Conservation (phyloP, 2,329 filamentous ascomycete genomes). For the Hawksworthiomyces lignivorus region DNA sequence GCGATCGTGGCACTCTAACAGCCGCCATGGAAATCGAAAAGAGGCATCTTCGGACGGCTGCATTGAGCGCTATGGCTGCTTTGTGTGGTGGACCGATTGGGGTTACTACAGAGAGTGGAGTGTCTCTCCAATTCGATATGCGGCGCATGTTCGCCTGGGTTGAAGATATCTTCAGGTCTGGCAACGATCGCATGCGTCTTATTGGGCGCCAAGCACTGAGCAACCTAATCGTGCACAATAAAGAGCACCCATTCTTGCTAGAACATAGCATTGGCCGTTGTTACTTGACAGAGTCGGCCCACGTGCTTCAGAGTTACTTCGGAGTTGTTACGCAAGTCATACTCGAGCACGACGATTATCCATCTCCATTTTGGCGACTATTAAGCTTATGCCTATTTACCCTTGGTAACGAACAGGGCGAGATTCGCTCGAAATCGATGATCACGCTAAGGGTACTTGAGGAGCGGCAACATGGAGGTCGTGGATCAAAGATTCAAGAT, state of each 20-base stretch:
- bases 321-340: slow-evolving; percentile 84
- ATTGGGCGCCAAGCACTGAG: slow-evolving; percentile 83
- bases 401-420: slow-evolving; percentile 82
- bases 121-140: slow-evolving; percentile 85
- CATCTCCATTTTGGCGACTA: slow-evolving; percentile 82
- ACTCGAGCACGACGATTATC: slow-evolving; percentile 73
- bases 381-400: slow-evolving; percentile 85
- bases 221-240: slow-evolving; percentile 85
- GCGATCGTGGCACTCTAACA: slow-evolving; percentile 69
- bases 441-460: slow-evolving; percentile 74
- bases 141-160: slow-evolving; percentile 92
- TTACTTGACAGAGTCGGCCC: slow-evolving; percentile 72
- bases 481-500: slow-evolving; percentile 87
- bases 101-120: slow-evolving; percentile 79
- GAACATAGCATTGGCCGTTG: slow-evolving; percentile 89
- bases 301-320: slow-evolving; percentile 91
- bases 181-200: slow-evolving; percentile 83
- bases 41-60: slow-evolving; percentile 80
- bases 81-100: slow-evolving; percentile 81
- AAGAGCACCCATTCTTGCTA: slow-evolving; percentile 74
- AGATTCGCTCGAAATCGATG: slow-evolving; percentile 82
- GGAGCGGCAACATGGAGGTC: slow-evolving; percentile 58
- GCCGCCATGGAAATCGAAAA: slow-evolving; percentile 97
- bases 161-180: slow-evolving; percentile 85
- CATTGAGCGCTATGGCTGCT: slow-evolving; percentile 90